Base-by-base conservation (phyloP, 805 yeast genomes). In the Yamadazyma olivae region DNA sequence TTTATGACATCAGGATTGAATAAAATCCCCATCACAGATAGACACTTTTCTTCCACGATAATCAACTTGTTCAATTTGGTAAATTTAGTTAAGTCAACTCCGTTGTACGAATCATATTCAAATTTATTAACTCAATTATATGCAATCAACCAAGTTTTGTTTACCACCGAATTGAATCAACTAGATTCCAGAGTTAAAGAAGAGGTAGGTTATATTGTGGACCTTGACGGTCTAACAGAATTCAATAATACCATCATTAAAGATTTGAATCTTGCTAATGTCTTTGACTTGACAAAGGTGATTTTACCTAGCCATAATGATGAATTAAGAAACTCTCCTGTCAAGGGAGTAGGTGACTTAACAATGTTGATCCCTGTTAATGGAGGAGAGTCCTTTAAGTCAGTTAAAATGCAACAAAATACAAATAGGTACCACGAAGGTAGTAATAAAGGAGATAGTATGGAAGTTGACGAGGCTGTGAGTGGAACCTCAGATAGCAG, bases 381-480 rank as follows among this genome's bases (percentile, higher is more conserved):
- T 18, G 41, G 36, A 21, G 32, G 32, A 10, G 32, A 30, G 14
- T 10, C 17, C 6, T 33, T 32, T 17, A 26, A 27, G 16, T 33
- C 32, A n/a, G 32, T 16, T 16, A 14, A 30, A 26, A 24, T 18
- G 27, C 16, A n/a, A 13, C 12, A 9, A 14, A n/a, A n/a, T n/a
- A n/a, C 66, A 76, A 39, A n/a, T n/a, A n/a, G n/a, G n/a, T n/a
- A n/a, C n/a, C n/a, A n/a, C n/a, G n/a, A n/a, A n/a, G n/a, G n/a
- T n/a, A 25, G 15, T 13, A 25, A 7, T 13, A 68, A 88, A 32
- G 56, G 71, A 30, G 71, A 75, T 36, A 74, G 74, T 40, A 74
- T 90, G 36, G 90, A 83, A 44, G 44, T 57, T 9, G 95, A 84
- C 12, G 24, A 18, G 8, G 28, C 8, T 25, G 8, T 25, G 15